Conservation (phyloP, 2,329 filamentous ascomycete species). For the Beauveria sp. region DNA sequence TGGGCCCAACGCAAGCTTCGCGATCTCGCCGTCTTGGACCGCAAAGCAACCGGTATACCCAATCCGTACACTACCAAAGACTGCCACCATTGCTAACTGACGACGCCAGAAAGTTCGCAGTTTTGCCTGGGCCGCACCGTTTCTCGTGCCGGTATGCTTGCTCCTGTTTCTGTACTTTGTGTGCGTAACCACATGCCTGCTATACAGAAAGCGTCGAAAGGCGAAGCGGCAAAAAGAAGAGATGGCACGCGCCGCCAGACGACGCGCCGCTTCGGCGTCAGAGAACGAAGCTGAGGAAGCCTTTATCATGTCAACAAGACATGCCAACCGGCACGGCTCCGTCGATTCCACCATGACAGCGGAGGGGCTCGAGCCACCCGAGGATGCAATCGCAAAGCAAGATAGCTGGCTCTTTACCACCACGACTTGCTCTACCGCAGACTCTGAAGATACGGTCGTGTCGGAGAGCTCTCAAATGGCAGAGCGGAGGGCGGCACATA, state of each 20-base stretch:
- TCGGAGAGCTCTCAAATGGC: conserved; percentile 7
- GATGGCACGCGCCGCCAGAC: not conserved
- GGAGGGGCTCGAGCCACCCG: conserved; percentile 3
- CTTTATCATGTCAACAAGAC: conserved; percentile 7
- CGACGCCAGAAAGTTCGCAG: conserved; percentile 14
- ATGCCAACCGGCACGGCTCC: conserved; percentile 12
- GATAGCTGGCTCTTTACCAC: conserved; percentile 12
- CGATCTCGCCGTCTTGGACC: conserved; percentile 26
- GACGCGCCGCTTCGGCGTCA: not conserved
- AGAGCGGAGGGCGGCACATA: conserved; percentile 8
- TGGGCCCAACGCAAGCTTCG: conserved; percentile 20
- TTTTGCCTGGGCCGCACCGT: conserved; percentile 21
- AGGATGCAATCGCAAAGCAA: conserved; percentile 6
- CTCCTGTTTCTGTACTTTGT: conserved; percentile 23
- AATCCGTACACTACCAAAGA: not conserved
- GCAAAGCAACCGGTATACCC: conserved; percentile 18
- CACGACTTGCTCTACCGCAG: not conserved
- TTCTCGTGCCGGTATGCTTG: conserved; percentile 23
- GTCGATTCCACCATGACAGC: conserved; percentile 13
- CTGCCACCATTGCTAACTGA: not conserved
- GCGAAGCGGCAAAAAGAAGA: conserved; percentile 15
- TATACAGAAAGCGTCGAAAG: conserved; percentile 21
- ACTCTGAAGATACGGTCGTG: conserved; percentile 9
- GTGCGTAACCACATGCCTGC: conserved; percentile 21
- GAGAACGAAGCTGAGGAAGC: conserved; percentile 14